Evolutionary conservation across 768 basidiomycete genomes (phyloP), one percentile per base, ranked within the genome.

Genomic region (Phaeotremella fagi): DNA sequence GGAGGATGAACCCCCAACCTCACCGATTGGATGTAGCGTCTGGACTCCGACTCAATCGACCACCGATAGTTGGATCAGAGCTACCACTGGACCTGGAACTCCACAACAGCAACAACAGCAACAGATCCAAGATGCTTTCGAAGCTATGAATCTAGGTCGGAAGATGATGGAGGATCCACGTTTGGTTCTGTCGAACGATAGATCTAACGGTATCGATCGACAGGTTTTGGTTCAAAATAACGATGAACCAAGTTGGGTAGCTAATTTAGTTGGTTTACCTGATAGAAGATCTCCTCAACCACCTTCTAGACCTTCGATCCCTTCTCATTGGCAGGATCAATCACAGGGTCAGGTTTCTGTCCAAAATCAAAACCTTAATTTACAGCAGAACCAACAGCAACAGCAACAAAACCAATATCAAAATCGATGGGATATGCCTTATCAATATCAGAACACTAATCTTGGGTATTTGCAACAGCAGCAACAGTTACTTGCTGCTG

Each of bases 231-330:
- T 37, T 16, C 48, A 52, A 22, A 48, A 42, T 26, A 46, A 29
- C 38, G 68, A 70, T 4, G 68, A 70, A 33, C 68, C 68, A 3
- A 64, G 60, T 52, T 70, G 68, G 68, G 68, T 70, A 1, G 49
- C 68, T 1, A 64, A 57, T 47, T 57, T 70, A 4, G 62, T 70
- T 4, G 68, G 68, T 7, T 18, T 27, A n/a, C 37, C 48, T 22
- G 50, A 57, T 9, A 25, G 57, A 27, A 24, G 50, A 51, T 54
- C 59, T n/a, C 46, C 63, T 42, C 57, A 53, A 25, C 38, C 26
- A 36, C 35, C 55, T 14, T 23, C 50, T 15, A 45, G 56, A 50
- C 48, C 55, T 5, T 38, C 46, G 26, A 45, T 41, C 12, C 35
- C 52, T 2, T 14, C 44, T 6, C 26, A 26, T 15, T 62, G 60